A percentile compares a stretch with the other conserved stretches of the same genome.
Evolutionary conservation across 768 basidiomycete species (phyloP).

Genomic region (Lactifluus rugatus): DNA sequence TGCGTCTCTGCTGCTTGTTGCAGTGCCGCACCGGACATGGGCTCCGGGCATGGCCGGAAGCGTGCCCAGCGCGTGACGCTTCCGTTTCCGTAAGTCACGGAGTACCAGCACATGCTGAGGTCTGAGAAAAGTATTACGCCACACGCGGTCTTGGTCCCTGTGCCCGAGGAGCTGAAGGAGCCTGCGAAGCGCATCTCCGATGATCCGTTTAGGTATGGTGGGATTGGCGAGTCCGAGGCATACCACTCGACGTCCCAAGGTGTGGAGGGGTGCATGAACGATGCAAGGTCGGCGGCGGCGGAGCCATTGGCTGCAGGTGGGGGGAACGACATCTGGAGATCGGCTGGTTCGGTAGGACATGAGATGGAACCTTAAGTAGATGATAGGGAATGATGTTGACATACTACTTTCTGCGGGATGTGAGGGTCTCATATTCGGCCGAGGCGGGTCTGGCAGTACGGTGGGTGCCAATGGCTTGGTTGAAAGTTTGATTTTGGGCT

Average conservation of each 20-base stretch:
- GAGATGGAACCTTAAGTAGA: not conserved
- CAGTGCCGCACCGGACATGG: slow-evolving; percentile 29
- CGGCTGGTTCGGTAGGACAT: not conserved
- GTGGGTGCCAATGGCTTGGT: slow-evolving; percentile 7
- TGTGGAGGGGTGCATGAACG: slow-evolving; percentile 35
- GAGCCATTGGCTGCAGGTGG: slow-evolving; percentile 28
- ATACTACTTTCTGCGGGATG: not conserved
- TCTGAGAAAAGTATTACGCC: slow-evolving; percentile 39
- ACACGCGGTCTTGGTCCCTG: slow-evolving; percentile 24
- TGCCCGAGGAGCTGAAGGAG: slow-evolving; percentile 26
- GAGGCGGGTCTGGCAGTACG: not conserved
- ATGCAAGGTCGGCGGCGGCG: slow-evolving; percentile 35
- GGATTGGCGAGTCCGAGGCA: slow-evolving; percentile 23
- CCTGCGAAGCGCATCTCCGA: slow-evolving; percentile 24
- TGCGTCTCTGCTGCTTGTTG: slow-evolving; percentile 38
- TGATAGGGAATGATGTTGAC: not conserved
- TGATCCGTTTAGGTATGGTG: slow-evolving; percentile 27
- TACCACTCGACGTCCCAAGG: slow-evolving; percentile 39
- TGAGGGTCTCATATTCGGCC: not conserved
- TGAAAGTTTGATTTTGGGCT: slow-evolving; percentile 16
- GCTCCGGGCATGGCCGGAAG: slow-evolving; percentile 32
- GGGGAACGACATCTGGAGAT: slow-evolving; percentile 28
- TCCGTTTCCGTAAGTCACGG: slow-evolving; percentile 30
- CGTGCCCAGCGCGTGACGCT: slow-evolving; percentile 27
- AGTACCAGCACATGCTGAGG: slow-evolving; percentile 41